These are phyloP conservation scores for Cordyceps javanica DNA, from an alignment of 2,329 filamentous ascomycete genomes.

Conservation along the genomic window DNA sequence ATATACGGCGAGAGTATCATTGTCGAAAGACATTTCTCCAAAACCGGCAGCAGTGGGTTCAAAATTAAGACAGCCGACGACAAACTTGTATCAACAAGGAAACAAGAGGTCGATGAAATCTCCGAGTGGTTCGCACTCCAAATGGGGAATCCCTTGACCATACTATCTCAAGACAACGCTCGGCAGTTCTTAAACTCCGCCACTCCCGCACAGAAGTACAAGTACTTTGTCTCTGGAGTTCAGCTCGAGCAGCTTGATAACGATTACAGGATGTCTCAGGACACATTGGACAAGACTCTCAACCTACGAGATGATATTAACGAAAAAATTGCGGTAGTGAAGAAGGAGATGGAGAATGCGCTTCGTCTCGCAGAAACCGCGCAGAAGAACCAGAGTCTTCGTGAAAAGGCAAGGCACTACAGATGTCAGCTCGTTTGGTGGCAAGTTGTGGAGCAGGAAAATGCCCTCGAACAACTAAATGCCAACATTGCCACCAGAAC, in stretches of 20 bases:
- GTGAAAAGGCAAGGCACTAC: constrained; percentile 52
- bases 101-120: constrained; percentile 83
- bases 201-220: constrained; percentile 80
- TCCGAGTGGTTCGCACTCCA: constrained; percentile 89
- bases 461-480: constrained; percentile 32
- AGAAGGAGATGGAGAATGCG: constrained; percentile 49
- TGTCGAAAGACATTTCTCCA: constrained; percentile 85
- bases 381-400: constrained; percentile 60
- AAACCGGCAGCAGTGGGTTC: constrained; percentile 69
- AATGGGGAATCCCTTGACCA: constrained; percentile 94
- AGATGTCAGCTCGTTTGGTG: constrained; percentile 74
- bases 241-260: constrained; percentile 87
- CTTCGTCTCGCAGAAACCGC: constrained; percentile 58
- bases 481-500: constrained; percentile 22
- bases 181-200: constrained; percentile 88
- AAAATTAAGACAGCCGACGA: constrained; percentile 73
- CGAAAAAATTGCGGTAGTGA: constrained; percentile 28
- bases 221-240: constrained; percentile 91
- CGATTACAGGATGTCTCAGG: constrained; percentile 80
- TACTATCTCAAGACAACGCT: constrained; percentile 91
- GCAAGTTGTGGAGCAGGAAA: constrained; percentile 74
- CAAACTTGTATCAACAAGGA: constrained; percentile 72
- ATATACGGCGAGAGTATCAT: constrained; percentile 79
- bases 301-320: constrained; percentile 31
- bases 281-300: constrained; percentile 63